These are phyloP conservation scores for Garcileccinum viscosum DNA, from an alignment of 1,284 basidiomycete species.

Conservation along the genomic window DNA sequence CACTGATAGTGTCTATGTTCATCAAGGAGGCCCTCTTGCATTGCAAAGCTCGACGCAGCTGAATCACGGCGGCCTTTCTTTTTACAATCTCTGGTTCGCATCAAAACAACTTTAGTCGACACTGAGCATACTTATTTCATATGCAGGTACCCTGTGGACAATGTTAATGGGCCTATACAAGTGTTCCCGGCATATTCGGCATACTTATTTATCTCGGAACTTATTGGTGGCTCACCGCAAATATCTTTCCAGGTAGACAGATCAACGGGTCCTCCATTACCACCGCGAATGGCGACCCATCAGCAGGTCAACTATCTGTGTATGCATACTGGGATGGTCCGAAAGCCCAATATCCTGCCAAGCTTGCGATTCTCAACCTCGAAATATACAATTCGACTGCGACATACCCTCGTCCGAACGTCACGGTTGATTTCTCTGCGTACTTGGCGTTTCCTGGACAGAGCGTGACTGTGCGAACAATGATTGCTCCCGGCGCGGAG, in stretches of 20 bases:
- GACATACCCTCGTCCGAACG: slow-evolving; percentile 42
- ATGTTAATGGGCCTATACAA: slow-evolving; percentile 52
- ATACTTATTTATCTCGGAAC: slow-evolving; percentile 55
- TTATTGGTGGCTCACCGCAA: slow-evolving; percentile 53
- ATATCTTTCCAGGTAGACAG: slow-evolving; percentile 57
- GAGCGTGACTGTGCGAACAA: slow-evolving; percentile 42
- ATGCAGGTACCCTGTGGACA: slow-evolving; percentile 52
- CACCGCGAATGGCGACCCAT: slow-evolving; percentile 51
- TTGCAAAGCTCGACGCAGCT: slow-evolving; percentile 55
- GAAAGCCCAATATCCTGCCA: slow-evolving; percentile 42
- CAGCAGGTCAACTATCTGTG: slow-evolving; percentile 52
- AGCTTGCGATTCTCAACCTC: slow-evolving; percentile 54
- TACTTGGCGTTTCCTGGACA: slow-evolving; percentile 37
- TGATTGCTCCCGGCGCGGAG: slow-evolving; percentile 54
- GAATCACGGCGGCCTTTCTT: slow-evolving; percentile 54
- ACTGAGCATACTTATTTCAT: background rate
- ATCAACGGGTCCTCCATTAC: slow-evolving; percentile 57
- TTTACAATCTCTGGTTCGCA: slow-evolving; percentile 53
- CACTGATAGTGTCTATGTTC: slow-evolving; percentile 49
- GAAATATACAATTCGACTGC: slow-evolving; percentile 55
- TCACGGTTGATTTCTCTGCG: slow-evolving; percentile 50
- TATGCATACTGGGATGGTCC: slow-evolving; percentile 56
- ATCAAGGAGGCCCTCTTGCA: slow-evolving; percentile 57
- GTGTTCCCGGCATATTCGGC: slow-evolving; percentile 58
- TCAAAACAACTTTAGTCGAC: background rate